These are phyloP conservation scores for Nakazawaea wickerhamii DNA, from an alignment of 805 yeast genomes.

Conservation along the genomic window DNA sequence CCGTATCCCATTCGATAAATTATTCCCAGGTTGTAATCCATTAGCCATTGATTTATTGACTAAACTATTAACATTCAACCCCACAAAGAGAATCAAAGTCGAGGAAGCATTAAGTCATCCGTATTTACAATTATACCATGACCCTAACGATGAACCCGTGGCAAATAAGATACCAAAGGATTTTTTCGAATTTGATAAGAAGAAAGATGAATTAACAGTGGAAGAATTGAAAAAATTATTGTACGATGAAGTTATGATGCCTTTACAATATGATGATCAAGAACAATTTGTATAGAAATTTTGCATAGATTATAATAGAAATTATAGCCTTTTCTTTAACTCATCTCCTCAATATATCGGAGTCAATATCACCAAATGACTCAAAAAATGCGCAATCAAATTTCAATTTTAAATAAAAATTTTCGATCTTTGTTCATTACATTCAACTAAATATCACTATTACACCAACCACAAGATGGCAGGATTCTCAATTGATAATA, in stretches of 20 bases:
- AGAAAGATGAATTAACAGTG: conserved; percentile 71
- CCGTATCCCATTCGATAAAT: conserved; percentile 48
- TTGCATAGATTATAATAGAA: neutral
- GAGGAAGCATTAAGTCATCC: conserved; percentile 83
- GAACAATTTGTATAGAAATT: neutral
- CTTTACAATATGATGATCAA: conserved; percentile 19
- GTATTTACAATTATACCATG: conserved; percentile 83
- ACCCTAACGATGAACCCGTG: conserved; percentile 88
- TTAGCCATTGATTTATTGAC: conserved; percentile 62
- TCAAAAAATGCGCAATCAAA: too few relatives aligned
- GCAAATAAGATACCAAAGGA: conserved; percentile 80
- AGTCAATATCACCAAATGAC: too few relatives aligned
- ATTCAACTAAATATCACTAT: too few relatives aligned
- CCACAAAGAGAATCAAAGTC: conserved; percentile 76
- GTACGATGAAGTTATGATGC: conserved; percentile 74
- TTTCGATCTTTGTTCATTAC: too few relatives aligned
- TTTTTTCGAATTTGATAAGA: conserved; percentile 84
- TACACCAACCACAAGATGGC: conserved; percentile 5
- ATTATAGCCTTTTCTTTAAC: too few relatives aligned
- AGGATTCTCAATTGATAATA: conserved; percentile 21
- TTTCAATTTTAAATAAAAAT: neutral
- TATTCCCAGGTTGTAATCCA: conserved; percentile 54
- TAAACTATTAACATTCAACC: conserved; percentile 77
- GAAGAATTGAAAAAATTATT: conserved; percentile 74
- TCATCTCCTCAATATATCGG: too few relatives aligned